A percentile compares a stretch with the other conserved stretches of the same genome.
Conservation (phyloP, 2,329 filamentous ascomycete genomes). For the Aspergillus glaucus region DNA sequence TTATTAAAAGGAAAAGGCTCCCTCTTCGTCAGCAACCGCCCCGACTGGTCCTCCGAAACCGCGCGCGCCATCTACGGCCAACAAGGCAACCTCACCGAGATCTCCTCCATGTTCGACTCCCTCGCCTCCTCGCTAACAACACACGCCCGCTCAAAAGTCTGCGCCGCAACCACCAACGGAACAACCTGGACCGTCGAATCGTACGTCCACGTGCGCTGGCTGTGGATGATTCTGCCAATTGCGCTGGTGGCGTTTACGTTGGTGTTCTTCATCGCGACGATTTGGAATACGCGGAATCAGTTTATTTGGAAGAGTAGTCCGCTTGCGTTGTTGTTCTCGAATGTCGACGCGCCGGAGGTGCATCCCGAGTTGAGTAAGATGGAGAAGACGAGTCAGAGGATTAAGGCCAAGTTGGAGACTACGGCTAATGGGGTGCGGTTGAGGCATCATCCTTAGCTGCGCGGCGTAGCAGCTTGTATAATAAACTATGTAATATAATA, state of each 20-base stretch:
- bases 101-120: conserved; percentile 12
- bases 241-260: conserved; percentile 39
- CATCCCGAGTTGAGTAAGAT: conserved; percentile 16
- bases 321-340: conserved; percentile 17
- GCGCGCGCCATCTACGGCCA: conserved; percentile 15
- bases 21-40: conserved; percentile 13
- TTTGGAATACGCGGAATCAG: conserved; percentile 17
- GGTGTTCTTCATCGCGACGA: conserved; percentile 44
- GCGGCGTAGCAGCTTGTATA: no score
- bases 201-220: conserved; percentile 17
- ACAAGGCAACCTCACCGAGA: conserved; percentile 14
- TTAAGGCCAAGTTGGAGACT: conserved; percentile 18
- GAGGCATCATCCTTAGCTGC: neutral
- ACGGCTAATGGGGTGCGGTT: conserved; percentile 8
- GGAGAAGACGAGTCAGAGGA: conserved; percentile 16
- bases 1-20: conserved; percentile 14
- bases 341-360: conserved; percentile 6
- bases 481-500: no score
- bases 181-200: conserved; percentile 15
- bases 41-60: conserved; percentile 15
- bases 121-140: conserved; percentile 12
- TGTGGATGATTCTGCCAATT: conserved; percentile 16
- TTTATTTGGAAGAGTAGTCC: conserved; percentile 23
- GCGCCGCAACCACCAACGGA: conserved; percentile 8
- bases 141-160: conserved; percentile 16